A percentile compares a stretch with the other conserved stretches of the same genome.
Evolutionary conservation across 2,329 filamentous ascomycete species (phyloP).

Genomic region (Cercospora beticola): DNA sequence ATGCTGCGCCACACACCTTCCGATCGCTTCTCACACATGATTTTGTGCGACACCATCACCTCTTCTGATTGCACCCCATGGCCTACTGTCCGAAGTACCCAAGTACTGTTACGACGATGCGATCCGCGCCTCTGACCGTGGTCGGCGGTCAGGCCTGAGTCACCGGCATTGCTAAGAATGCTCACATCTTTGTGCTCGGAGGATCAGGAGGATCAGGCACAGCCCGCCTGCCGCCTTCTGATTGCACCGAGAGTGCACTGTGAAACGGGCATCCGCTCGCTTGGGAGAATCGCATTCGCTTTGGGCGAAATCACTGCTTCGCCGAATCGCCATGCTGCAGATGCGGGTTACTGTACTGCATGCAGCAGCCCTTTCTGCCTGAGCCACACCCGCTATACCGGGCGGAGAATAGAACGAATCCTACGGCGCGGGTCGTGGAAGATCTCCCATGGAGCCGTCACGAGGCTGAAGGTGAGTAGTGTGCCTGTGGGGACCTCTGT

Average conservation of each 20-base stretch:
- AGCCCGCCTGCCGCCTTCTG: conserved; percentile 1
- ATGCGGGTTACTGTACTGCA: not conserved
- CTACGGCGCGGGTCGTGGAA: conserved; percentile 17
- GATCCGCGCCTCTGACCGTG: not conserved
- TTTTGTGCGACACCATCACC: not conserved
- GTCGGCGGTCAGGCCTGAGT: conserved; percentile 6
- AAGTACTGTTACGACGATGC: not conserved
- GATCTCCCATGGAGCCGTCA: conserved; percentile 17
- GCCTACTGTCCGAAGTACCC: not conserved
- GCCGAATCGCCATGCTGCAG: not conserved
- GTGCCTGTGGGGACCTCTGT: not conserved
- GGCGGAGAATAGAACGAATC: conserved; percentile 17
- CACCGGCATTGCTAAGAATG: not conserved
- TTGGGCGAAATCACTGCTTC: not conserved
- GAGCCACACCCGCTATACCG: conserved; percentile 20
- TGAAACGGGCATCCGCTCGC: conserved; percentile 2
- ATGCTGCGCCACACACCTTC: not conserved
- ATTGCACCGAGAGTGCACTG: not conserved
- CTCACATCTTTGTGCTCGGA: not conserved
- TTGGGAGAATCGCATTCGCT: not conserved
- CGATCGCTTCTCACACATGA: not conserved
- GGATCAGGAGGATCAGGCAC: conserved; percentile 13
- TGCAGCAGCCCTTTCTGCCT: conserved; percentile 13
- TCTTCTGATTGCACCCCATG: not conserved
- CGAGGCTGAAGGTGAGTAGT: conserved; percentile 15